Evolutionary conservation across 371 early-diverging fungal species (phyloP), one percentile per base, ranked within the genome.

Genomic region (Mortierella sp.): DNA sequence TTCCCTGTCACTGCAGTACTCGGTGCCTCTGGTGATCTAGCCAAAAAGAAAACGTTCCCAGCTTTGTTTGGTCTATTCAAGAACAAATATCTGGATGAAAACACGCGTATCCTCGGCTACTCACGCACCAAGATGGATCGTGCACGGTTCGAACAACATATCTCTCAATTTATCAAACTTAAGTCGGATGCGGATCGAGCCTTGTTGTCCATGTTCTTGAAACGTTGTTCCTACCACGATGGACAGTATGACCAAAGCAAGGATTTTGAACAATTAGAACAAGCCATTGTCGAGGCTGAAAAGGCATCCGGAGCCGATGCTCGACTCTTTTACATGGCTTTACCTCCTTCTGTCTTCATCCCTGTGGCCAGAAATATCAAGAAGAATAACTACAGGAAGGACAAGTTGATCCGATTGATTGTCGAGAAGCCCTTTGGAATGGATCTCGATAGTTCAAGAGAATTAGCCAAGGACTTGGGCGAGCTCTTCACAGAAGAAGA

Each of bases 371-470:
- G 69, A 15, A 92, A 93, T 23, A 62, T 98, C 57, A 90, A 90
- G 73, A 85, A 88, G 15, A 76, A 88, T 65, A 85, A 89, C 45
- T 93, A 93, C 64, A 75, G 82, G 18, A 67, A 82, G 28, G 71
- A 60, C 15, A 92, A 89, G 9, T 70, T 70, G 28, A 94, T 90
- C 75, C 88, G 92, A 12, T 67, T 99, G 48, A 90, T 97, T 50
- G 90, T 99, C n/a, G 99, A 99, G 80, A 99, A 99, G 83, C 99
- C 99, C 1, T 99, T 99, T 89, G 99, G 99, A 18, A 92, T 91
- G 75, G 97, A 97, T 74, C 87, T 91, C 4, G 94, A 94, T 15
- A 91, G 90, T 23, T 95, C 95, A 58, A 84, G 89, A 60, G 83
- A 89, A 66, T 86, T 99, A 16, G 83, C 86, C 21, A 68, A 72